Percentiles rank a stretch among this genome's conserved stretches.
Conservation (phyloP, 176 grass and related monocot genomes). For the Oryza nivara region DNA sequence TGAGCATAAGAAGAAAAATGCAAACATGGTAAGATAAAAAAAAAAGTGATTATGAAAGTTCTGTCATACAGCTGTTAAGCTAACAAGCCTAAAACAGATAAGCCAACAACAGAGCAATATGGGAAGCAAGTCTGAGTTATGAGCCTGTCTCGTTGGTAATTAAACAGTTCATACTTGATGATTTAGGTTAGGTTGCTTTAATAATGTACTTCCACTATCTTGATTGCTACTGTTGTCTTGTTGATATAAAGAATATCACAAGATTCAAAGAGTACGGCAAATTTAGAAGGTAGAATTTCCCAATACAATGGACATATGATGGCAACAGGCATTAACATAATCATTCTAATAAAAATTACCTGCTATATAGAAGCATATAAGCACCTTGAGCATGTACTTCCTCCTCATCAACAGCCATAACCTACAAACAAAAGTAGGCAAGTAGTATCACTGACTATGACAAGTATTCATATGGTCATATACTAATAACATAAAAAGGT, state of each 20-base stretch:
- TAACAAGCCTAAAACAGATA: slow-evolving; percentile 20
- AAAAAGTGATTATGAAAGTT: slow-evolving; percentile 18
- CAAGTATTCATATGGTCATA: slow-evolving; percentile 15
- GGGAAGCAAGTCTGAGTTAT: slow-evolving; percentile 17
- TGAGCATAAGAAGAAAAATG: background rate
- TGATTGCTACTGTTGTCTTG: background rate
- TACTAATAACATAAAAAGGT: slow-evolving; percentile 25
- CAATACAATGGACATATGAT: slow-evolving; percentile 3
- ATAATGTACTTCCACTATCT: background rate
- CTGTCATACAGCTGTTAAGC: background rate
- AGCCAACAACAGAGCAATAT: background rate
- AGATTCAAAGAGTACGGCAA: background rate
- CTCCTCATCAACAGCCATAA: slow-evolving; percentile 66
- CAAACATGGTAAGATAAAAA: slow-evolving; percentile 21
- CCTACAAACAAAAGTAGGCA: slow-evolving; percentile 61
- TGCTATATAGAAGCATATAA: slow-evolving; percentile 98
- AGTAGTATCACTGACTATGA: slow-evolving; percentile 9
- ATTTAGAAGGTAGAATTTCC: slow-evolving; percentile 30
- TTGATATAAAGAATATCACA: slow-evolving; percentile 15
- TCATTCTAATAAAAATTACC: slow-evolving; percentile 49
- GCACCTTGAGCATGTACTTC: slow-evolving; percentile 97
- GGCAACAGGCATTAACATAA: slow-evolving; percentile 16
- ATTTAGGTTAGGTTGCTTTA: background rate
- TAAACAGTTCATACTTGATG: slow-evolving; percentile 9
- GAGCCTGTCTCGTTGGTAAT: background rate